Conservation (phyloP, 179 eudicot species). For the Patellifolia procumbens region DNA sequence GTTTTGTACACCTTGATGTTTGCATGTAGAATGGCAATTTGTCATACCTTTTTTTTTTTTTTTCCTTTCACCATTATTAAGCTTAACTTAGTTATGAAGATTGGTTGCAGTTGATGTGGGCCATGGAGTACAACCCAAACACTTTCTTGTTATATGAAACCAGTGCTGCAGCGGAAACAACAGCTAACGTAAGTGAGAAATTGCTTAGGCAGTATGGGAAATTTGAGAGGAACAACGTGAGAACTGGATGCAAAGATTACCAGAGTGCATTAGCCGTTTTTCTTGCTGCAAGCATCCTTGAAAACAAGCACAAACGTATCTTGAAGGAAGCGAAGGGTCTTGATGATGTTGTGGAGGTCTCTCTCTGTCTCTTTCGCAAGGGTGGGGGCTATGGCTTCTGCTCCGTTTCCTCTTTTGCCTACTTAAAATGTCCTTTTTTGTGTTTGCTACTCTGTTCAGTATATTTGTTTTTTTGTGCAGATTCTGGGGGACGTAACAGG, state of each 20-base stretch:
- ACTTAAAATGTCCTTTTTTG: no score
- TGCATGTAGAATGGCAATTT: constrained; percentile 12
- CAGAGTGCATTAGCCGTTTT: constrained; percentile 49
- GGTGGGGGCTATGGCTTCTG: neutral
- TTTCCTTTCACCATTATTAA: constrained; percentile 16
- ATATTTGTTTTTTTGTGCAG: constrained; percentile 26
- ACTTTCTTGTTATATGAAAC: constrained; percentile 46
- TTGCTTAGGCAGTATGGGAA: constrained; percentile 42
- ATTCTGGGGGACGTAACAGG: constrained; percentile 47
- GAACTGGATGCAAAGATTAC: constrained; percentile 43
- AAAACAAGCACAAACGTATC: constrained; percentile 48
- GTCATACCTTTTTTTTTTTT: no score
- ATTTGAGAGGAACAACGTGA: constrained; percentile 49
- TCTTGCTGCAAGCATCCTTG: constrained; percentile 57
- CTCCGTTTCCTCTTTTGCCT: neutral
- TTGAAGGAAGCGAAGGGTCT: constrained; percentile 51
- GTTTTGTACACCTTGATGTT: neutral
- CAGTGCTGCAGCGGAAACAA: constrained; percentile 37
- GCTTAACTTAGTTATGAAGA: constrained; percentile 26
- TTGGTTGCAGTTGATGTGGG: constrained; percentile 53
- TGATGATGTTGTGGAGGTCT: constrained; percentile 48
- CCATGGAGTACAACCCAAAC: constrained; percentile 60
- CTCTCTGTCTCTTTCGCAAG: constrained; percentile 19
- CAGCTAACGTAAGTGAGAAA: constrained; percentile 38
- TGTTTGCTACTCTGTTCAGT: neutral